Percentiles rank a stretch among this genome's conserved stretches.
phyloP scores from a whole-genome alignment of 352 stramenopile species.

The Phytophthora litchii region DNA sequence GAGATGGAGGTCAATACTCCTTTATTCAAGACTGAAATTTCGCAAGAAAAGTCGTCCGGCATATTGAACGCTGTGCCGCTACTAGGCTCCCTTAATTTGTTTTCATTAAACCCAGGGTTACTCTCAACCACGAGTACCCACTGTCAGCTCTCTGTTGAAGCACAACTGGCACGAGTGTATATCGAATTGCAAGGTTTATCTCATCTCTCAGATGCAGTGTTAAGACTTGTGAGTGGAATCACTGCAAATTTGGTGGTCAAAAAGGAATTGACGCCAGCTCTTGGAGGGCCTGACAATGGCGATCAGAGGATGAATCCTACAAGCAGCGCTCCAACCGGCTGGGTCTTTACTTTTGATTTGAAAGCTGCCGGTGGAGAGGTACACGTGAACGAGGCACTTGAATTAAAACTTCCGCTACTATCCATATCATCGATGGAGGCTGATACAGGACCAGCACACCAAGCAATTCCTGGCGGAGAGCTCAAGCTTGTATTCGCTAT shows the following conservation, averaged over 20 bases:
- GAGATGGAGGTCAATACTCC: not conserved
- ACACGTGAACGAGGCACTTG: slow-evolving; percentile 36
- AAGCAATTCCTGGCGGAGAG: slow-evolving; percentile 18
- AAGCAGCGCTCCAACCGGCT: slow-evolving; percentile 25
- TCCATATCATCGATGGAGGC: slow-evolving; percentile 31
- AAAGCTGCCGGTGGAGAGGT: slow-evolving; percentile 33
- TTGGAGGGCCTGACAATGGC: not conserved
- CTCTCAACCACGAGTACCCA: slow-evolving; percentile 16
- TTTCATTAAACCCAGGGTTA: slow-evolving; percentile 25
- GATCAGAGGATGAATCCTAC: not conserved
- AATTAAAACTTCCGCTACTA: slow-evolving; percentile 27
- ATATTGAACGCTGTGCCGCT: slow-evolving; percentile 24
- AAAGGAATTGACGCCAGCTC: not conserved
- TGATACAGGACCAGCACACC: slow-evolving; percentile 2
- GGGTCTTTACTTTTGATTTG: slow-evolving; percentile 33
- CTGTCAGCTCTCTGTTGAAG: slow-evolving; percentile 26
- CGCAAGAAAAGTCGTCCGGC: slow-evolving; percentile 38
- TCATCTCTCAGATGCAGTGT: slow-evolving; percentile 12
- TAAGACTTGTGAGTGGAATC: slow-evolving; percentile 22
- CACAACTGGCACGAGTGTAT: slow-evolving; percentile 17
- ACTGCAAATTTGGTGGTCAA: slow-evolving; percentile 4
- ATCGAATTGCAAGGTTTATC: slow-evolving; percentile 26
- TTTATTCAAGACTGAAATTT: slow-evolving; percentile 29
- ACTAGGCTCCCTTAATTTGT: slow-evolving; percentile 24
- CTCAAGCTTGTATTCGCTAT: slow-evolving; percentile 24